Base-by-base conservation (phyloP, 352 stramenopile genomes). In the Globisporangium radiosum region DNA sequence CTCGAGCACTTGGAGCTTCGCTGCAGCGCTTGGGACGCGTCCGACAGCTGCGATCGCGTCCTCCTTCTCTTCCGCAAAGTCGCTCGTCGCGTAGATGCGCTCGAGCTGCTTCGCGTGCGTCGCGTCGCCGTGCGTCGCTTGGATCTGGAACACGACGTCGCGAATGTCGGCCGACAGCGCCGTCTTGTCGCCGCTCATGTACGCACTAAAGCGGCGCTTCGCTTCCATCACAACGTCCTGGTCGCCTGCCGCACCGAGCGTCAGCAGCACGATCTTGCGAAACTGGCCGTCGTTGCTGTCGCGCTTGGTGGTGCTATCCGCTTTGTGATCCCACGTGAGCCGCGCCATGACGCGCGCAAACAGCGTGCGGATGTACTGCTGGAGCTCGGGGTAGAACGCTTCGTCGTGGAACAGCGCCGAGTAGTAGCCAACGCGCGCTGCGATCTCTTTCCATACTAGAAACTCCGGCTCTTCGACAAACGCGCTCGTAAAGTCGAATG, bases 361-460 rank as follows among this genome's bases (percentile, higher is more conserved):
- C 15, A 90, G 49, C 36, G 68, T 66, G 25, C 78, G 75, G 37
- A 87, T 71, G 57, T 78, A 90, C 5, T 60, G 44, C 60, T 90
- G 76, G 19, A 90, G 48, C 37, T 80, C 64, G 0, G 73, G 68
- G 51, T 81, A 82, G 52, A 87, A 85, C 6, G 66, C 5, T 36
- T 88, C 80, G 6, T 84, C 70, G 11, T 59, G 51, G 54, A 87
- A 89, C 17, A 90, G 63, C 10, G 45, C 73, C 9, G 64, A 69
- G 64, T 85, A 89, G 57, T 78, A 75, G 9, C 11, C 59, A 62
- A 88, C 56, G 54, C 74, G 78, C 14, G 65, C 58, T 40, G 80
- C 84, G 43, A 89, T 83, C 42, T 88, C 69, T 56, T 87, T 87
- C 82, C 82, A 92, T 25, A 75, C 78, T 33, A 85, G 59, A 15